phyloP scores from a whole-genome alignment of 78 protist species.

The Guillardia theta region DNA sequence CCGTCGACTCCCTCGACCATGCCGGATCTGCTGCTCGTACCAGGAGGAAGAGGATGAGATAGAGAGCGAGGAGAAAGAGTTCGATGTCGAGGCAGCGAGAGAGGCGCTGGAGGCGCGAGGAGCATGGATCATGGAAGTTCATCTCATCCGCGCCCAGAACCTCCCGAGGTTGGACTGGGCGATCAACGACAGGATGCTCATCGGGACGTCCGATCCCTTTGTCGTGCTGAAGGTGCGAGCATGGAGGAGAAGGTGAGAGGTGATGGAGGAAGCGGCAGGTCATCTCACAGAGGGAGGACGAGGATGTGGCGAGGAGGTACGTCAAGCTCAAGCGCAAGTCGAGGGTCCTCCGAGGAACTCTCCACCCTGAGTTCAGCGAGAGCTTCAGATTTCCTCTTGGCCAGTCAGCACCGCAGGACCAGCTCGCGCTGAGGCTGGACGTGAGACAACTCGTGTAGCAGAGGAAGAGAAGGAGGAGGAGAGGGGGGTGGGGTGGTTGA shows the following conservation, averaged over 20 bases:
- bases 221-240: not conserved
- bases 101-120: not conserved
- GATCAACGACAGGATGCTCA: not conserved
- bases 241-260: not conserved
- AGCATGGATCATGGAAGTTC: not conserved
- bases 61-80: not conserved
- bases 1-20: no score
- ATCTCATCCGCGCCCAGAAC: not conserved
- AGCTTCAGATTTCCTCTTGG: not conserved
- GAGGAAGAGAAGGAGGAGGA: no score
- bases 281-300: no score
- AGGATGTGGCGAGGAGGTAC: no score
- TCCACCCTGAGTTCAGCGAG: not conserved
- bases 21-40: no score
- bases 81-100: not conserved
- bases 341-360: not conserved
- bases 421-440: no score
- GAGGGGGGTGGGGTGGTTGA: no score
- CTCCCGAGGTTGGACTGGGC: not conserved
- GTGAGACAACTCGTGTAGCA: no score
- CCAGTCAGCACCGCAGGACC: not conserved
- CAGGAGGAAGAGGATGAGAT: not conserved
- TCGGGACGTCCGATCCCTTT: not conserved
- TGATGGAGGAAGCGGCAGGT: not conserved
- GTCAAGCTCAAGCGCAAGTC: no score